Evolutionary conservation across 169 alveolate genomes (phyloP), one percentile per base, ranked within the genome.

Genomic region (Theileria parva): DNA sequence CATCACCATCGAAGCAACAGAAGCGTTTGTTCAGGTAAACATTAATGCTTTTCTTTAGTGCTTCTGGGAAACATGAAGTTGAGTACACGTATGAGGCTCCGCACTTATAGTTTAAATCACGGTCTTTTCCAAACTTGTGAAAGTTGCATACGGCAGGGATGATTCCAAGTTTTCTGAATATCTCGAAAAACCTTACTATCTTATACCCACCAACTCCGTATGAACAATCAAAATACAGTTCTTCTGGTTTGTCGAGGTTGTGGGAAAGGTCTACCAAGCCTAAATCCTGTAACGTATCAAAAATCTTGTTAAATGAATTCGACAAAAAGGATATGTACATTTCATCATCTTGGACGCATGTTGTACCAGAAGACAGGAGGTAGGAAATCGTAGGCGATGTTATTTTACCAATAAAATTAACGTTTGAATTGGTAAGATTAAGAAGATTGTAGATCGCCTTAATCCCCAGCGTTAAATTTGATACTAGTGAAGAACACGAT

Each of bases 1-100:
- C 91, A 23, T 90, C 94, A 3, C 94, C 94, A 67, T 90, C 94
- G 34, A 90, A 90, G 12, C 92, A 53, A 50, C 92, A 86, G 60
- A 59, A 86, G 63, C 91, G 75, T 39, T 81, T 50, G 25, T 51
- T 79, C 7, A 60, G 53, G 57, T 64, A 75, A 0, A 23, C 12
- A 5, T 57, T 32, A n/a, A 68, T 19, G 37, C 11, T 37, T 17
- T 21, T 15, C 80, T 66, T 79, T 27, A 75, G 23, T 19, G 50
- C 15, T 23, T 12, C 71, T 11, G 86, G 88, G 25, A 79, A 74
- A 34, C 59, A n/a, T 53, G 66, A 30, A 25, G 73, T 78, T 39
- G 77, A 79, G 68, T 83, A 69, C 0, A 90, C 92, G 71, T 90
- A 90, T 15, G 86, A 76, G 25, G 94, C 83, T 9, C 94, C 94